These are phyloP conservation scores for Umbelopsis isabellina DNA, from an alignment of 192 early-diverging fungal species.

Conservation along the genomic window DNA sequence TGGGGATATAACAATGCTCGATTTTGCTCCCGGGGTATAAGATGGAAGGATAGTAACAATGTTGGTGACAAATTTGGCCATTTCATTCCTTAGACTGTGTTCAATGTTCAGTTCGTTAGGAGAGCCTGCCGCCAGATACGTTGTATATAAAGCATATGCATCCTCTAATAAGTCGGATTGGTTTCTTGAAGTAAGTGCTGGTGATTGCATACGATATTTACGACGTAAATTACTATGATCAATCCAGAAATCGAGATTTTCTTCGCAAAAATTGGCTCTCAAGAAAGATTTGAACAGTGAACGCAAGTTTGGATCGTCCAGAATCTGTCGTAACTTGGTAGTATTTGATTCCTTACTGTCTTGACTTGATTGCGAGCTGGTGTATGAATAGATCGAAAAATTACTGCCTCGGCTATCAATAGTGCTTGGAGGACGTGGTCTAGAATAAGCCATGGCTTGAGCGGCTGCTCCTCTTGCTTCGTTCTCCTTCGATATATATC, in stretches of 20 bases:
- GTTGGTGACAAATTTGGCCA: conserved; percentile 49
- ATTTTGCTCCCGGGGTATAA: conserved; percentile 19
- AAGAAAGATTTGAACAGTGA: conserved; percentile 67
- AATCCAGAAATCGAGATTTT: conserved; percentile 73
- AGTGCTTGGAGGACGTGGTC: conserved; percentile 4
- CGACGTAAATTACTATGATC: conserved; percentile 50
- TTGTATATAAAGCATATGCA: conserved; percentile 56
- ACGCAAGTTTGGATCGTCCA: conserved; percentile 54
- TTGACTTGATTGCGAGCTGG: neutral
- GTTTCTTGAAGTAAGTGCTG: conserved; percentile 38
- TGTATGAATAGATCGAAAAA: neutral
- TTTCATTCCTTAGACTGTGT: conserved; percentile 51
- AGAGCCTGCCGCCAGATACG: conserved; percentile 48
- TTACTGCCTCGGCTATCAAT: conserved; percentile 9
- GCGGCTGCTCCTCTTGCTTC: neutral
- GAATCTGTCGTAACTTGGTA: conserved; percentile 61
- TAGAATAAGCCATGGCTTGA: neutral
- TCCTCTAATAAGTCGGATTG: conserved; percentile 52
- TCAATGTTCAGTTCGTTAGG: conserved; percentile 57
- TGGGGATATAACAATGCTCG: conserved; percentile 32
- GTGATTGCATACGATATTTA: conserved; percentile 48
- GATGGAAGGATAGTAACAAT: conserved; percentile 47
- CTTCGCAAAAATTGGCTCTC: conserved; percentile 69
- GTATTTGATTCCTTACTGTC: conserved; percentile 56
- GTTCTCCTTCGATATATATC: neutral